Percentiles rank a stretch among this genome's conserved stretches.
Evolutionary conservation across 495 filamentous ascomycete genomes (phyloP).

Genomic region (Aspergillus sclerotioniger): DNA sequence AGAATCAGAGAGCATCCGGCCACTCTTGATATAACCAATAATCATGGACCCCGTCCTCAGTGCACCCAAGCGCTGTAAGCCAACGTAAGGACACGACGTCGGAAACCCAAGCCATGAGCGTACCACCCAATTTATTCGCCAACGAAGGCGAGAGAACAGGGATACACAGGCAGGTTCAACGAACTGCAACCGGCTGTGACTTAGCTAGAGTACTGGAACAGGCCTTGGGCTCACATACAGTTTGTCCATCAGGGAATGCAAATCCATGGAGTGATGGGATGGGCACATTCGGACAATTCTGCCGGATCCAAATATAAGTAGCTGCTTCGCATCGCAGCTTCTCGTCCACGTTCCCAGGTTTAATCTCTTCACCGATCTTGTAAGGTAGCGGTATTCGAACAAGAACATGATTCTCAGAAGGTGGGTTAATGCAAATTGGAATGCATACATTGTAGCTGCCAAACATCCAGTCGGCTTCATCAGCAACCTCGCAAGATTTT

Average conservation of each 20-base stretch:
- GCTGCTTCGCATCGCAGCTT: slow-evolving; percentile 38
- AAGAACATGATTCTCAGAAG: slow-evolving; percentile 24
- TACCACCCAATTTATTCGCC: slow-evolving; percentile 11
- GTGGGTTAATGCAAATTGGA: slow-evolving; percentile 25
- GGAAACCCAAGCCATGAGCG: slow-evolving; percentile 19
- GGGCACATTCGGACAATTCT: slow-evolving; percentile 33
- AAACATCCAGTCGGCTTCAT: slow-evolving; percentile 32
- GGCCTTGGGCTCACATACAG: slow-evolving; percentile 17
- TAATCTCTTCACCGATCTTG: slow-evolving; percentile 30
- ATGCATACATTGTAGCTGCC: slow-evolving; percentile 47
- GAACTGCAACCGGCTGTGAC: slow-evolving; percentile 4
- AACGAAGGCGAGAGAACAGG: slow-evolving; percentile 13
- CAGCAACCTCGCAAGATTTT: slow-evolving; percentile 22
- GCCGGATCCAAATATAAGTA: slow-evolving; percentile 37
- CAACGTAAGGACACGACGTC: slow-evolving; percentile 10
- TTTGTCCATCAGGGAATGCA: slow-evolving; percentile 23
- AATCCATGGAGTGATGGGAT: slow-evolving; percentile 39
- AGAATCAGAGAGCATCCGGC: slow-evolving; percentile 36
- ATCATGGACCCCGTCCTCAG: slow-evolving; percentile 16
- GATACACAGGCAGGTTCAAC: slow-evolving; percentile 5
- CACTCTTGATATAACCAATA: slow-evolving; percentile 18
- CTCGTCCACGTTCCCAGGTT: slow-evolving; percentile 39
- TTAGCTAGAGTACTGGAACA: neutral
- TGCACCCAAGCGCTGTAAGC: neutral
- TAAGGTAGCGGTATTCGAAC: slow-evolving; percentile 41